A percentile compares a stretch with the other conserved stretches of the same genome.
These are phyloP conservation scores for Penicillium nucicola DNA, from an alignment of 495 filamentous ascomycete genomes.

Conservation along the genomic window DNA sequence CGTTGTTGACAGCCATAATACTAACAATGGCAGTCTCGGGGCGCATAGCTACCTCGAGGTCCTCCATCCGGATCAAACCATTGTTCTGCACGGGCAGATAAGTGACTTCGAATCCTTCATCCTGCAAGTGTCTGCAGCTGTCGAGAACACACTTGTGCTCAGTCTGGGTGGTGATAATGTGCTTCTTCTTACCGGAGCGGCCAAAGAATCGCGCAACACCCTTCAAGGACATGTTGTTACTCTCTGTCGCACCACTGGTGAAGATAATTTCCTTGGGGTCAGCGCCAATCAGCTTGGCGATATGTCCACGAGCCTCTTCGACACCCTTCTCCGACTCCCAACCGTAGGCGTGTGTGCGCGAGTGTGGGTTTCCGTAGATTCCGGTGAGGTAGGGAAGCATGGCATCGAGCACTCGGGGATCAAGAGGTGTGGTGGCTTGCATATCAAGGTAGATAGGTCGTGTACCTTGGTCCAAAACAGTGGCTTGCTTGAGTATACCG, in stretches of 20 bases:
- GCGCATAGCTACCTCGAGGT: slow-evolving; percentile 86
- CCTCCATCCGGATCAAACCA: slow-evolving; percentile 77
- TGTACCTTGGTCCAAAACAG: slow-evolving; percentile 88
- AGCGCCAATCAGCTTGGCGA: slow-evolving; percentile 86
- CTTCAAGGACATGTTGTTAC: slow-evolving; percentile 99
- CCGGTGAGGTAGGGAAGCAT: slow-evolving; percentile 95
- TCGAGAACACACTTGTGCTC: slow-evolving; percentile 99
- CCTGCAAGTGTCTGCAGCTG: slow-evolving; percentile 92
- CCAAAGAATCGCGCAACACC: slow-evolving; percentile 95
- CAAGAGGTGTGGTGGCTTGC: slow-evolving; percentile 96
- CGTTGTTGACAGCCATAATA: slow-evolving; percentile 99
- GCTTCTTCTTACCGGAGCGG: slow-evolving; percentile 91
- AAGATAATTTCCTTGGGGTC: slow-evolving; percentile 98
- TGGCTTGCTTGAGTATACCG: slow-evolving; percentile 87
- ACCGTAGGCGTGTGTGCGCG: slow-evolving; percentile 94
- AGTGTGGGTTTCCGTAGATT: slow-evolving; percentile 96
- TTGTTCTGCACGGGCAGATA: slow-evolving; percentile 87
- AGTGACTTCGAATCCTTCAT: slow-evolving; percentile 93
- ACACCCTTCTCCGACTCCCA: slow-evolving; percentile 97
- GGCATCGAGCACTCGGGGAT: slow-evolving; percentile 90
- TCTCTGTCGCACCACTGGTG: slow-evolving; percentile 96
- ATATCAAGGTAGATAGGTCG: slow-evolving; percentile 97
- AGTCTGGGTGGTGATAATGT: slow-evolving; percentile 94
- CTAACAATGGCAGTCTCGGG: slow-evolving; percentile 90
- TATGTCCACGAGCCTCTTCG: slow-evolving; percentile 76